phyloP scores from a whole-genome alignment of 176 grass and related monocot genomes.

The Puya raimondii region DNA sequence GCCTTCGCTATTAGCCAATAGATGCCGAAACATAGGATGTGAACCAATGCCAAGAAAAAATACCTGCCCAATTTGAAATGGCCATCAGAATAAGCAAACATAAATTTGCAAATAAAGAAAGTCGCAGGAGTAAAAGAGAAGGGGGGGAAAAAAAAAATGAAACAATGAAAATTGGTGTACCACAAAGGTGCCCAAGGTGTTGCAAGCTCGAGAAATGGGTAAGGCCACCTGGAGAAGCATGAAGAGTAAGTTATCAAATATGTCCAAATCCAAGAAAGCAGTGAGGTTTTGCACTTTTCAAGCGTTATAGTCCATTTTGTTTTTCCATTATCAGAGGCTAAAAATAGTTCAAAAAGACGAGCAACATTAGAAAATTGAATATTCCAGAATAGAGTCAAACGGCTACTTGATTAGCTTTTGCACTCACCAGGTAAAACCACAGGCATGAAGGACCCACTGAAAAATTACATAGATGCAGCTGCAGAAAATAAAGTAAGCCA shows the following conservation, averaged over 20 bases:
- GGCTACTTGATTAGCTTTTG: background rate
- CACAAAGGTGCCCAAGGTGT: constrained; percentile 58
- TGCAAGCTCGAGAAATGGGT: constrained; percentile 74
- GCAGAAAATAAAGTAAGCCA: constrained; percentile 87
- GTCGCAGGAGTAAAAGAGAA: background rate
- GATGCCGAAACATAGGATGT: constrained; percentile 66
- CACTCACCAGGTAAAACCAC: constrained; percentile 55
- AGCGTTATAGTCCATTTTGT: background rate
- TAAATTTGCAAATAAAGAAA: no score
- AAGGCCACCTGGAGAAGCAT: constrained; percentile 78
- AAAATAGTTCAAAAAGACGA: no score
- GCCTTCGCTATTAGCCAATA: constrained; percentile 64
- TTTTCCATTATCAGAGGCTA: no score
- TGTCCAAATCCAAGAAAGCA: background rate
- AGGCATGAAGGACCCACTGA: constrained; percentile 77
- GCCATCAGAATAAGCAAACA: background rate
- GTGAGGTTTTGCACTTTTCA: background rate
- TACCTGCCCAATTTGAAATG: constrained; percentile 38
- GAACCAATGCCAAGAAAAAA: constrained; percentile 58
- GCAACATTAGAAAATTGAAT: no score
- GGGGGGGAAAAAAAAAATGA: no score
- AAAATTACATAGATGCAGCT: constrained; percentile 74
- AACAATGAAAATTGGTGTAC: constrained; percentile 16
- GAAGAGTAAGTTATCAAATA: background rate
- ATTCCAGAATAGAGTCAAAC: no score